A percentile compares a stretch with the other conserved stretches of the same genome.
phyloP scores from a whole-genome alignment of 106 monocot genomes.

The Apostasia shenzhenica region DNA sequence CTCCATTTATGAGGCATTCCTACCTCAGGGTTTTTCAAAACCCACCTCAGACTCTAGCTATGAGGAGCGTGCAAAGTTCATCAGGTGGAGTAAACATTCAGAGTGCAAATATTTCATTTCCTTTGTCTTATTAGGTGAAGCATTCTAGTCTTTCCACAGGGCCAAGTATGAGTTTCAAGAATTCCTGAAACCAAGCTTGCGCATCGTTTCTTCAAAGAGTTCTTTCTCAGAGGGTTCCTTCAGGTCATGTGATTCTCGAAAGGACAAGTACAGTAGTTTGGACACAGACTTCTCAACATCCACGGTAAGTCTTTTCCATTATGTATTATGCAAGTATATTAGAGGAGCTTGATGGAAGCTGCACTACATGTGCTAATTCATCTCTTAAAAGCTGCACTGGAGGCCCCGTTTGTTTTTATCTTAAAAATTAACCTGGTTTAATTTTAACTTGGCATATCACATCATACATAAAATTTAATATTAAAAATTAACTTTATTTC shows the following conservation, averaged over 20 bases:
- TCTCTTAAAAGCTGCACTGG: no score
- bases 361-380: no score
- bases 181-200: conserved; percentile 82
- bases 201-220: conserved; percentile 56
- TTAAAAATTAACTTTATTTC: no score
- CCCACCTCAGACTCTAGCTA: conserved; percentile 50
- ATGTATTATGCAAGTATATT: neutral
- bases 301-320: conserved; percentile 12
- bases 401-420: no score
- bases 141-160: conserved; percentile 19
- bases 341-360: neutral
- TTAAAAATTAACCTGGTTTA: no score
- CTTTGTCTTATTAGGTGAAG: neutral
- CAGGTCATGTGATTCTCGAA: conserved; percentile 24
- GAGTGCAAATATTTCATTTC: neutral
- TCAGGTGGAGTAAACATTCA: conserved; percentile 39
- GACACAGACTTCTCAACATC: neutral
- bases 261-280: conserved; percentile 3
- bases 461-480: no score
- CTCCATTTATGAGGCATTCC: conserved; percentile 88
- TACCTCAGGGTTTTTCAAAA: conserved; percentile 48
- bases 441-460: no score
- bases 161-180: conserved; percentile 90
- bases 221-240: conserved; percentile 22
- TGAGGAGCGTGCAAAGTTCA: conserved; percentile 74